These are phyloP conservation scores for Fusarium proliferatum DNA, from an alignment of 2,329 filamentous ascomycete genomes.

Conservation along the genomic window DNA sequence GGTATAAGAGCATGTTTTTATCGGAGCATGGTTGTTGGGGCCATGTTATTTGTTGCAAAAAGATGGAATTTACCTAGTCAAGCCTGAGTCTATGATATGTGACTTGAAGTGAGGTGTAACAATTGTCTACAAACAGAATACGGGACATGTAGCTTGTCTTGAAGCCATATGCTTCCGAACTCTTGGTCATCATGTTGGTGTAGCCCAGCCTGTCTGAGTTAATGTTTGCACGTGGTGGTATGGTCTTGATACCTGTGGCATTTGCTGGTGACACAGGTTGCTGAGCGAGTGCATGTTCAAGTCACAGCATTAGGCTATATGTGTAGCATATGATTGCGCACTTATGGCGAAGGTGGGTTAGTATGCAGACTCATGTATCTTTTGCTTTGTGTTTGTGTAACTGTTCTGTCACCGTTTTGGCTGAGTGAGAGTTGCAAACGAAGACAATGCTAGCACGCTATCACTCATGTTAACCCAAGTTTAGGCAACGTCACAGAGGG, in stretches of 20 bases:
- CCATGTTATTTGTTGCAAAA: conserved; percentile 32
- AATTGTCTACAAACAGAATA: background rate
- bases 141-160: background rate
- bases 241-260: background rate
- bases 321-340: background rate
- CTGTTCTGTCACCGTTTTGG: too few species aligned
- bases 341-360: too few species aligned
- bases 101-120: background rate
- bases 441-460: background rate
- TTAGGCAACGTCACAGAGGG: fast-evolving
- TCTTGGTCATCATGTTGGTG: background rate
- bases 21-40: conserved; percentile 30
- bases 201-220: background rate
- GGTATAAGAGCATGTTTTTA: conserved; percentile 39
- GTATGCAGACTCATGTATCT: background rate
- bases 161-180: background rate
- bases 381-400: background rate
- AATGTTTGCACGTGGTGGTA: background rate
- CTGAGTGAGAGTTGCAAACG: background rate
- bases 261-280: background rate
- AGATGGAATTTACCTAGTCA: conserved; percentile 21
- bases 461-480: background rate
- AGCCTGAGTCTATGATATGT: background rate
- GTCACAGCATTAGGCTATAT: background rate
- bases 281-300: background rate